Evolutionary conservation across 2,329 filamentous ascomycete genomes (phyloP).

Genomic region (Botrytis medusae): DNA sequence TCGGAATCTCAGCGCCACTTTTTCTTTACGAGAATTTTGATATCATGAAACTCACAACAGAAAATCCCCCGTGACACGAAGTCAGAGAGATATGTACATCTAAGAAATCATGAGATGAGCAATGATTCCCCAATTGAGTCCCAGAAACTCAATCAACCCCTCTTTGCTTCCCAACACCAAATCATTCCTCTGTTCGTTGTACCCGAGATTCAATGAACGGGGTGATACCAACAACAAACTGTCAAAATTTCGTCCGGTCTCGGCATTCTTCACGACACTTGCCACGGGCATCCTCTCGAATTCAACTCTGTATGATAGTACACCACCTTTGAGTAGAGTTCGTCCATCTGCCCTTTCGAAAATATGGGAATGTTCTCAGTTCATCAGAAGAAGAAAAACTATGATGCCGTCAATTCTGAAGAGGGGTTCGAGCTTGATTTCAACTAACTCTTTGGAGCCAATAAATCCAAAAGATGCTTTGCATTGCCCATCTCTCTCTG

Average conservation of each 20-base stretch:
- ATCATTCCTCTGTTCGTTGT: neutral
- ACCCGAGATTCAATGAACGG: neutral
- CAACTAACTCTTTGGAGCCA: neutral
- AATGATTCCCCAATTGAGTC: neutral
- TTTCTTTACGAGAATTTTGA: neutral
- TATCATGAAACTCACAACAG: neutral
- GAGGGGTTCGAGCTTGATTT: neutral
- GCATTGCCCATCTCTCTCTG: neutral
- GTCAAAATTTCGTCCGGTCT: neutral
- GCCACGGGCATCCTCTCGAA: neutral
- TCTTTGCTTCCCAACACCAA: neutral
- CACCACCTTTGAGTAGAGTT: neutral
- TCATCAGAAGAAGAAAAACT: neutral
- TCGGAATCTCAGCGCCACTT: neutral
- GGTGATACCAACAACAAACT: neutral
- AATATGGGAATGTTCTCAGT: neutral
- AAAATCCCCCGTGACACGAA: neutral
- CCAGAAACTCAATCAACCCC: neutral
- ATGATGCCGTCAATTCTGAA: neutral
- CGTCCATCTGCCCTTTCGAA: neutral
- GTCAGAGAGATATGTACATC: neutral
- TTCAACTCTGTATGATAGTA: fast-evolving
- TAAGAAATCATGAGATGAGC: neutral
- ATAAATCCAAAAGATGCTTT: neutral
- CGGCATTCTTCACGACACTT: neutral